Evolutionary conservation across 768 basidiomycete genomes (phyloP), one percentile per base, ranked within the genome.

Genomic region (Mycena maculata): DNA sequence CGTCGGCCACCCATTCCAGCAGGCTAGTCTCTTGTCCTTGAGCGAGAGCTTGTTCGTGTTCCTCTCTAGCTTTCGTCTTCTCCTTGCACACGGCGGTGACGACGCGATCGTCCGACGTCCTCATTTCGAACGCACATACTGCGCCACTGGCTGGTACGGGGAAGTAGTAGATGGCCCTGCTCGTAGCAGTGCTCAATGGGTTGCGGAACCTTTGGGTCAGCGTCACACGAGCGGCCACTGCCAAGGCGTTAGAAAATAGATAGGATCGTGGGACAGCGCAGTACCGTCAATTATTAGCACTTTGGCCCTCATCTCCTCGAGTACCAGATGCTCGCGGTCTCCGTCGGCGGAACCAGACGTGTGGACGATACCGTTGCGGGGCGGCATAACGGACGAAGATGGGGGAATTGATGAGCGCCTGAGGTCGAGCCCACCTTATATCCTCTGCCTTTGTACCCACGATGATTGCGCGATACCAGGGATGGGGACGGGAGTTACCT

Each of bases 81-180:
- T 88, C 87, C 65, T 86, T 86, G 5, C 79, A 82, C 18, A 83
- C 73, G 5, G 86, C 89, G 12, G 74, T 66, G 4, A 90, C 74
- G 5, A 78, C 68, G 0, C 80, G 75, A 9, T 82, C 84, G 64
- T 87, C 82, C 16, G 80, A 78, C 13, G 81, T 78, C 41, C 77
- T 77, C 74, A 89, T 82, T 36, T 82, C 76, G 70, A 90, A 90
- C 0, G 82, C 83, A 63, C 87, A 89, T 10, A 89, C 80, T 0
- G 87, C 87, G 0, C 84, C 85, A 31, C 78, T 79, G 1, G 83
- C 85, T 0, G 89, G 90, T 7, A 90, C 81, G 11, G 89, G 88
- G 67, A 90, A 90, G 41, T 83, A 79, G 73, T 89, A 90, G 33
- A 85, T 81, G 28, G 85, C 86, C 49, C 83, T 77, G 42, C 75